phyloP scores from a whole-genome alignment of 164 flowering plant genomes.

The Hamamelis virginiana region DNA sequence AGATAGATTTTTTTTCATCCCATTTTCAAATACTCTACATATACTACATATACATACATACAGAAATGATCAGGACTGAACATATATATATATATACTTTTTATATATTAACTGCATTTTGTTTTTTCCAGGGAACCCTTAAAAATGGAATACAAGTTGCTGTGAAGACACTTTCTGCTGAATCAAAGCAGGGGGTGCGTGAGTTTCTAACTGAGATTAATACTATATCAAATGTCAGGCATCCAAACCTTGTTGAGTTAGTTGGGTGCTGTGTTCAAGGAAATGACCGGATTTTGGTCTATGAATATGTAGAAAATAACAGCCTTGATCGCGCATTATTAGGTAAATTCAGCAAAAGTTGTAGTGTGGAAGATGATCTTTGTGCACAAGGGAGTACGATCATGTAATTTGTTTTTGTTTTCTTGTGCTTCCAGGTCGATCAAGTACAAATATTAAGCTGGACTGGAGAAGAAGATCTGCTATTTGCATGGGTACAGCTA shows the following conservation, averaged over 20 bases:
- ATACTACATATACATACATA: no score
- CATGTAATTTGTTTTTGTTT: background rate
- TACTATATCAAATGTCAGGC: slow-evolving; percentile 62
- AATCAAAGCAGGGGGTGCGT: slow-evolving; percentile 67
- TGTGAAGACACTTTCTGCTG: slow-evolving; percentile 64
- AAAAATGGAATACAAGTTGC: slow-evolving; percentile 55
- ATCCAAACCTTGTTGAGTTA: slow-evolving; percentile 74
- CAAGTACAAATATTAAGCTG: slow-evolving; percentile 31
- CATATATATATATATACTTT: no score
- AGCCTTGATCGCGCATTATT: slow-evolving; percentile 67
- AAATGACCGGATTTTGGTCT: slow-evolving; percentile 55
- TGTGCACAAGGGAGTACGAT: background rate
- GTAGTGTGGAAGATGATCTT: slow-evolving; percentile 7
- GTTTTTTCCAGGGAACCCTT: slow-evolving; percentile 51
- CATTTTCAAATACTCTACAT: no score
- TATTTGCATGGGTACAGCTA: slow-evolving; percentile 76
- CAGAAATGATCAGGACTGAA: no score
- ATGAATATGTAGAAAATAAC: slow-evolving; percentile 69
- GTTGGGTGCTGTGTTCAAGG: slow-evolving; percentile 69
- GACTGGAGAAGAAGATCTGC: slow-evolving; percentile 70
- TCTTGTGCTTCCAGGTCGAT: slow-evolving; percentile 44
- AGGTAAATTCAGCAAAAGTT: slow-evolving; percentile 35
- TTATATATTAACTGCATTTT: background rate
- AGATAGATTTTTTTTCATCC: background rate
- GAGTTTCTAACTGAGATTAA: slow-evolving; percentile 75